A percentile compares a stretch with the other conserved stretches of the same genome.
Conservation (phyloP, 2,329 filamentous ascomycete species). For the Ophiostoma tasmaniense region DNA sequence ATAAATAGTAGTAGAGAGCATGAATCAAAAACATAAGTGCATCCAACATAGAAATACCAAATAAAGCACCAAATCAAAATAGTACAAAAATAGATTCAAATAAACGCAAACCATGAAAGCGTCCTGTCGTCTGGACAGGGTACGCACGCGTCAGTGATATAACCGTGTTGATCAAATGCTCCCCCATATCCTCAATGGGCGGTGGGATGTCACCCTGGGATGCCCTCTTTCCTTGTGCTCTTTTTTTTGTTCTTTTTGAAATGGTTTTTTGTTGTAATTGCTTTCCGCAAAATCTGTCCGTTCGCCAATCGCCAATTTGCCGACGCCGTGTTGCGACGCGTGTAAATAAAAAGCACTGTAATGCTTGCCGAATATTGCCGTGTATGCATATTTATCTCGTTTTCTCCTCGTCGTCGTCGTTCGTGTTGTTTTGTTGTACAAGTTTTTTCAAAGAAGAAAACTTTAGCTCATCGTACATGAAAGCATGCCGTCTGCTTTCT, state of each 20-base stretch:
- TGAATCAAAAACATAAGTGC: background rate
- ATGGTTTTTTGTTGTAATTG: background rate
- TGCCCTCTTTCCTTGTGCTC: background rate
- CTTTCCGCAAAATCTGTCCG: background rate
- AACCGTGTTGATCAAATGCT: conserved; percentile 4
- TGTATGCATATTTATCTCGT: background rate
- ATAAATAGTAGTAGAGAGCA: background rate
- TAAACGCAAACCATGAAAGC: conserved; percentile 7
- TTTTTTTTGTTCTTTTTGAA: background rate
- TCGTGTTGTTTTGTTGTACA: background rate
- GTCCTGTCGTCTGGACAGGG: conserved; percentile 1
- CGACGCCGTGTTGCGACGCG: background rate
- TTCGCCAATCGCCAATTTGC: background rate
- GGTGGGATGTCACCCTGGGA: background rate
- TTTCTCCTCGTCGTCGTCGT: background rate
- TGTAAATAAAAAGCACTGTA: background rate
- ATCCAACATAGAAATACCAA: background rate
- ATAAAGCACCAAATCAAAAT: background rate
- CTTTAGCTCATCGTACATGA: background rate
- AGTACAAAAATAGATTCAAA: background rate
- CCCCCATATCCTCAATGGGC: background rate
- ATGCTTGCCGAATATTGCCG: background rate
- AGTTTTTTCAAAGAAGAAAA: background rate
- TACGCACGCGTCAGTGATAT: conserved; percentile 8
- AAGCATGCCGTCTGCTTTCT: background rate